phyloP scores from a whole-genome alignment of 179 eudicot species.

The Nepenthes alata region DNA sequence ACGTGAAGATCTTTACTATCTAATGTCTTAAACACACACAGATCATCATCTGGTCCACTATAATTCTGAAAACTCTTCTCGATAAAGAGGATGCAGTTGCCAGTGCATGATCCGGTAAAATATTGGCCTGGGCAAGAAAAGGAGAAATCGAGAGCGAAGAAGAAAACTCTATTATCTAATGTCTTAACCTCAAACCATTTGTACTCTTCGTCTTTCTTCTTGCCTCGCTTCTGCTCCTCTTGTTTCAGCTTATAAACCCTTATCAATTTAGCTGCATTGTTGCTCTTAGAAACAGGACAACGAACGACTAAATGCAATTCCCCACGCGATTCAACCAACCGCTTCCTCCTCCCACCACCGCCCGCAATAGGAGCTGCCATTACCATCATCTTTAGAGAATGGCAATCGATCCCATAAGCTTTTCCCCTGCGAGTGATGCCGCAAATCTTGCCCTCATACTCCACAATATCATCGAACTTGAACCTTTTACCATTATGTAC shows the following conservation, averaged over 20 bases:
- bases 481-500: conserved; percentile 10
- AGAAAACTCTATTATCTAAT: conserved; percentile 8
- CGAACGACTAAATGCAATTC: conserved; percentile 10
- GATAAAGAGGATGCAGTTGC: conserved; percentile 5
- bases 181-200: conserved; percentile 12
- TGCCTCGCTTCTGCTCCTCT: not conserved
- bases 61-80: conserved; percentile 9
- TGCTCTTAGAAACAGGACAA: not conserved
- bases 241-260: conserved; percentile 5
- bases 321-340: conserved; percentile 12
- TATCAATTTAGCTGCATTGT: not conserved
- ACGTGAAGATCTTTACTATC: not conserved
- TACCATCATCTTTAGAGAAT: not conserved
- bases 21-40: not conserved
- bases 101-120: not conserved
- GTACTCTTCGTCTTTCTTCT: too few species aligned
- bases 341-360: conserved; percentile 15
- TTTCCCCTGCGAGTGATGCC: conserved; percentile 14
- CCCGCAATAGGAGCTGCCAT: not conserved
- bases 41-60: not conserved
- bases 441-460: conserved; percentile 10
- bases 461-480: conserved; percentile 15
- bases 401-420: conserved; percentile 5
- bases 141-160: conserved; percentile 7
- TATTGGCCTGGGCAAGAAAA: conserved; percentile 3